These are phyloP conservation scores for Juglanconis juglandina DNA, from an alignment of 2,329 filamentous ascomycete species.

Conservation along the genomic window DNA sequence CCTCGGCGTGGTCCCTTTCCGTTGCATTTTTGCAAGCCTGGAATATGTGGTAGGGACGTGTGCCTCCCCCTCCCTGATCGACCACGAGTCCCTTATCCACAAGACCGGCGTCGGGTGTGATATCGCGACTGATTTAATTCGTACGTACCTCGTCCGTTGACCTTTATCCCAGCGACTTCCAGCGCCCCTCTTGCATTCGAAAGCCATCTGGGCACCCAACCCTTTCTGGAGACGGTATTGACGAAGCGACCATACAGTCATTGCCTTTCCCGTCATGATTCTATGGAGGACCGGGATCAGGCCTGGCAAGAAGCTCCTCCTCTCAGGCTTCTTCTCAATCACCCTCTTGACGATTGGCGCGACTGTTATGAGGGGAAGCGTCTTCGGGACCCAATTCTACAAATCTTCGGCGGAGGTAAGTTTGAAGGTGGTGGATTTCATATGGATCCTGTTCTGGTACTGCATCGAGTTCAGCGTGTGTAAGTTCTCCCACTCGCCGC, in stretches of 20 bases:
- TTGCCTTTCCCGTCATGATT: conserved; percentile 15
- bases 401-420: background rate
- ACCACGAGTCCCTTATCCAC: background rate
- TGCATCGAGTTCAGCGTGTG: conserved; percentile 1
- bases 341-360: conserved; percentile 16
- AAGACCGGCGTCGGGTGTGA: background rate
- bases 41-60: background rate
- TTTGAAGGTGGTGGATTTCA: background rate
- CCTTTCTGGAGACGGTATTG: too few species aligned
- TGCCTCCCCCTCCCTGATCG: background rate
- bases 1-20: background rate
- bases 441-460: conserved; percentile 2
- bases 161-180: too few species aligned
- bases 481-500: background rate
- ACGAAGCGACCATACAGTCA: conserved; percentile 3
- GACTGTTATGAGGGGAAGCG: conserved; percentile 11
- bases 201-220: too few species aligned
- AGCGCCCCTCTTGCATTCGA: too few species aligned
- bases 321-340: conserved; percentile 12
- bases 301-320: conserved; percentile 11
- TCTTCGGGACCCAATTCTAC: background rate
- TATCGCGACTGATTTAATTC: background rate
- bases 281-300: conserved; percentile 8
- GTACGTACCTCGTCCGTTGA: background rate
- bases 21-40: background rate